Evolutionary conservation across 2,329 filamentous ascomycete genomes (phyloP).

Genomic region (Tolypocladium ovalisporum): DNA sequence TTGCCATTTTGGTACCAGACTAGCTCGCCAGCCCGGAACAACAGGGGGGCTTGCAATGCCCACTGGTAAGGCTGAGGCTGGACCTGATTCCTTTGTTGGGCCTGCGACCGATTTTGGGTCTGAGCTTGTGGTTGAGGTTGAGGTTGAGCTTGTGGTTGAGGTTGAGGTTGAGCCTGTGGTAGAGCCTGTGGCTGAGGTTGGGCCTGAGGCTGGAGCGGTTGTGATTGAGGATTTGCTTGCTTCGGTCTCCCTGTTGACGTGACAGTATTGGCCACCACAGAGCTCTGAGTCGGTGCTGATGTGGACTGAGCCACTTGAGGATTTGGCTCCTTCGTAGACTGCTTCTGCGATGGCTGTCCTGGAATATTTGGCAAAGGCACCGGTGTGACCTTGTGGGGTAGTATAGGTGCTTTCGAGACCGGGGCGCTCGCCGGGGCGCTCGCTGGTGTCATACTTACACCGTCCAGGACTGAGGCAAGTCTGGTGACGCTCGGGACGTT

Average conservation of each 20-base stretch:
- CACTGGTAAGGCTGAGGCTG: constrained; percentile 12
- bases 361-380: constrained; percentile 24
- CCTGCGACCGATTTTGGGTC: constrained; percentile 6
- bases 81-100: constrained; percentile 10
- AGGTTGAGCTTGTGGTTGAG: background rate
- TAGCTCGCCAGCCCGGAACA: constrained; percentile 38
- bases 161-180: background rate
- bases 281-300: background rate
- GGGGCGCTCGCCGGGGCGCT: background rate
- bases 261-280: background rate
- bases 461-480: constrained; percentile 2
- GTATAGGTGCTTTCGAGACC: constrained; percentile 1
- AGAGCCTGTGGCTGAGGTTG: constrained; percentile 5
- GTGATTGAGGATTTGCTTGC: constrained; percentile 2
- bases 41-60: constrained; percentile 20
- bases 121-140: constrained; percentile 3
- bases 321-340: constrained; percentile 10
- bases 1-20: constrained; percentile 38
- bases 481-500: constrained; percentile 21
- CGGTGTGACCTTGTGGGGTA: constrained; percentile 20
- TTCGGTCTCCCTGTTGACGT: background rate
- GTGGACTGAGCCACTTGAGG: background rate
- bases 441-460: constrained; percentile 5
- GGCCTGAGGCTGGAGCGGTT: background rate
- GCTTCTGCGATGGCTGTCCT: constrained; percentile 20